A percentile compares a stretch with the other conserved stretches of the same genome.
These are phyloP conservation scores for Pseudopyrenochaeta lycopersici DNA, from an alignment of 2,329 filamentous ascomycete genomes.

Conservation along the genomic window DNA sequence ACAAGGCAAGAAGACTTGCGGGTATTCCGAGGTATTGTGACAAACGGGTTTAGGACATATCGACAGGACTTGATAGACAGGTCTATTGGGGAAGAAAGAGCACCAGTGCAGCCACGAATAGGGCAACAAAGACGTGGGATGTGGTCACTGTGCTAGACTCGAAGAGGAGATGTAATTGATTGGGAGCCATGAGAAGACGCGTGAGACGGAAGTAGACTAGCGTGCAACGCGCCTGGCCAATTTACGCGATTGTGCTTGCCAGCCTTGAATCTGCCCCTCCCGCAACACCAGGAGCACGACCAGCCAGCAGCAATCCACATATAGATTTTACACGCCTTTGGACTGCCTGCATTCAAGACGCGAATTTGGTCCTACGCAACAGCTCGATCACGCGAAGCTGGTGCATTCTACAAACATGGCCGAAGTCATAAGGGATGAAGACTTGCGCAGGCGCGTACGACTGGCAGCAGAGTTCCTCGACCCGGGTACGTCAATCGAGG, in stretches of 20 bases:
- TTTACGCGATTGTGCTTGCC: slow-evolving; percentile 25
- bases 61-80: too few relatives aligned
- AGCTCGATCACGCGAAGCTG: not conserved
- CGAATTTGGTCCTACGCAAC: not conserved
- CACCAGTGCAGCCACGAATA: too few relatives aligned
- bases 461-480: slow-evolving; percentile 93
- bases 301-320: slow-evolving; percentile 17
- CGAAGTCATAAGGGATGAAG: slow-evolving; percentile 76
- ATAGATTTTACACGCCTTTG: slow-evolving; percentile 12
- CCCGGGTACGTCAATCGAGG: slow-evolving; percentile 70
- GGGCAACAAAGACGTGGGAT: too few relatives aligned
- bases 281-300: slow-evolving; percentile 9
- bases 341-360: not conserved
- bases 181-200: slow-evolving; percentile 16
- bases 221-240: slow-evolving; percentile 18
- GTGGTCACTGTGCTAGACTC: slow-evolving; percentile 26
- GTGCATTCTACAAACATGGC: slow-evolving; percentile 30
- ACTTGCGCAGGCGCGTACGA: slow-evolving; percentile 82
- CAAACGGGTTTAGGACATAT: too few relatives aligned
- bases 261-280: slow-evolving; percentile 28
- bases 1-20: too few relatives aligned
- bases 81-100: not conserved
- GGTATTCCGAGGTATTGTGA: too few relatives aligned
- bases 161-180: slow-evolving; percentile 26
- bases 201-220: slow-evolving; percentile 22